Evolutionary conservation across 129 eudicot genomes (phyloP), one percentile per base, ranked within the genome.

Genomic region (Escallonia herrerae): DNA sequence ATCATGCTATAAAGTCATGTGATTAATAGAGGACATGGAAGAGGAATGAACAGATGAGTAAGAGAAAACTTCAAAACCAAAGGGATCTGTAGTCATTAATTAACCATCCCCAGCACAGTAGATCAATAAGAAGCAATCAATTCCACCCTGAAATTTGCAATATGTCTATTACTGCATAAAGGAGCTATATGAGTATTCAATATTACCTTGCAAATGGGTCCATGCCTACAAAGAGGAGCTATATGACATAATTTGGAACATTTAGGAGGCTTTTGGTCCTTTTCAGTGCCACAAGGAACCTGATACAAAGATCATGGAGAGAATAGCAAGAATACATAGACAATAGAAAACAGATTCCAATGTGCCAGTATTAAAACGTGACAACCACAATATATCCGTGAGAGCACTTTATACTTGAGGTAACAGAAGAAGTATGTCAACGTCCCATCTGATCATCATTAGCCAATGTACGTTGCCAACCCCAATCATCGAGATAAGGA

Each of bases 261-360:
- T 71, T 76, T 89, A 52, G 98, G 96, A 67, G 98, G 98, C 72
- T 85, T 88, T 75, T 91, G 98, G 63, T 85, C 95, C 72, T 63
- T 77, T 84, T 91, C 96, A 11, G 98, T 86, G 76, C 98, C 98
- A 81, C 98, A 91, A 15, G 96, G 96, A 73, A 91, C 96, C 98
- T 91, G 78, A 70, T 59, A 63, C 41, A 59, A 72, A 69, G 13
- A 61, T 67, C 37, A 62, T 56, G 65, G 55, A 73, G 40, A 56
- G 6, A 8, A 0, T 13, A 48, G 8, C 15, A 43, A 39, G 43
- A 4, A 22, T 15, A 62, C 9, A n/a, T n/a, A 43, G 2, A 4
- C 43, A 22, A 22, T 22, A 22, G 33, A 22, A 22, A 22, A 22
- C 33, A 22, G 33, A 22, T 22, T 22, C 33, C 33, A 22, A 22